Percentiles rank a stretch among this genome's conserved stretches.
These are phyloP conservation scores for Uncinocarpus reesii DNA, from an alignment of 2,329 filamentous ascomycete species.

Conservation along the genomic window DNA sequence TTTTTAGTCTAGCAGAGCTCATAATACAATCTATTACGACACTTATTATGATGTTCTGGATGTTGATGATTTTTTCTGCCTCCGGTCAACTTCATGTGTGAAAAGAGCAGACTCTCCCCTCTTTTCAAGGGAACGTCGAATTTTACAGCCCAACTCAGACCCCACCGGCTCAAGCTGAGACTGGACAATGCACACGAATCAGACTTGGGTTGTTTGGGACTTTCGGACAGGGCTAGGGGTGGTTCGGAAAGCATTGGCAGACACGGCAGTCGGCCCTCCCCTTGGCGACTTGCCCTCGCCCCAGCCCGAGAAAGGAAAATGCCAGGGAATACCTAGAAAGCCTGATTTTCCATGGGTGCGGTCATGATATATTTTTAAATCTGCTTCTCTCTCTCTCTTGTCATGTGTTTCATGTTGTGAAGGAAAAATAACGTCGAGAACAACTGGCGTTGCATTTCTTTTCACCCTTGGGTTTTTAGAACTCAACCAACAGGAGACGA, in stretches of 20 bases:
- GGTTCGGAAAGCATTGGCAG: neutral
- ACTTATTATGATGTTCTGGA: neutral
- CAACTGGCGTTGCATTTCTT: neutral
- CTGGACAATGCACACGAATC: neutral
- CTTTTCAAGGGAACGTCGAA: too few relatives aligned
- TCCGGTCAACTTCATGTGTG: too few relatives aligned
- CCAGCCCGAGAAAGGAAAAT: neutral
- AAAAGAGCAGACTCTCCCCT: too few relatives aligned
- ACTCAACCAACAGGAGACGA: neutral
- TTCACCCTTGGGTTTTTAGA: neutral
- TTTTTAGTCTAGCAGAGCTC: slow-evolving; percentile 5
- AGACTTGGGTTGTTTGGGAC: neutral
- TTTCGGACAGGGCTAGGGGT: neutral
- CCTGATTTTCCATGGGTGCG: neutral
- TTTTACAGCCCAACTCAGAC: too few relatives aligned
- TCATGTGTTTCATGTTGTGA: neutral
- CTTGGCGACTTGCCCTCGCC: too few relatives aligned
- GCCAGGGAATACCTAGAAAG: neutral
- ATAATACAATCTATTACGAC: neutral
- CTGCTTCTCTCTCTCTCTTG: too few relatives aligned
- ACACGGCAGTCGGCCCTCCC: neutral
- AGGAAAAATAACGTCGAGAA: neutral
- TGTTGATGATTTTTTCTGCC: too few relatives aligned
- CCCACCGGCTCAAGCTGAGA: neutral
- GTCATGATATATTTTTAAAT: neutral